Base-by-base conservation (phyloP, 1,284 basidiomycete genomes). In the Pseudozyma thailandica region DNA sequence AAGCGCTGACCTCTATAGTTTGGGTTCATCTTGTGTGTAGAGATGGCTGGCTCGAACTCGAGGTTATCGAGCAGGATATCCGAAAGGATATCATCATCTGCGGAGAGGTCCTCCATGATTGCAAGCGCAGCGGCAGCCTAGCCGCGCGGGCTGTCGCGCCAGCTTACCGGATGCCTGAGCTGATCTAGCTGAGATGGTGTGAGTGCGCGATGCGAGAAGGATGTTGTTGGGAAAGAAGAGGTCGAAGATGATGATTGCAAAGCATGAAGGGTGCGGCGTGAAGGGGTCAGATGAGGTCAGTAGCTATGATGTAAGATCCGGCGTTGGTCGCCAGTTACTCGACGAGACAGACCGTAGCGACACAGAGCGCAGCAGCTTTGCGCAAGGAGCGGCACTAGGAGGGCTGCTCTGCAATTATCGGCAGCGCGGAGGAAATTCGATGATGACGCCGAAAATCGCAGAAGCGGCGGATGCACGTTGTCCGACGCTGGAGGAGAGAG, bases 1-100 rank as follows among this genome's bases (percentile, higher is more conserved):
- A 79, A 82, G 20, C 81, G 77, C 33, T 74, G 75, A 0, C 76
- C 70, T 20, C 80, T 64, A 49, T 81, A 81, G 10, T 66, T 50
- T 15, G 80, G 78, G 45, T 81, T 82, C 80, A 82, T 82, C 70
- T 82, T 82, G 73, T 82, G 79, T 16, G 81, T 82, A 8, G 78
- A 72, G 61, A 82, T 77, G 39, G 75, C 69, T 7, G 79, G 79
- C 50, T 80, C 79, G 55, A 79, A 82, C 57, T 82, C 81, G 58
- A 82, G 75, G 27, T 77, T 74, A 50, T 82, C 81, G 52, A 82
- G 57, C 42, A 82, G 57, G 64, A 82, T 77, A 69, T 78, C 78
- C 50, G 80, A 81, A 26, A 82, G 73, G 48, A 82, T 63, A 47
- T 82, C 81, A 54, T 82, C 81, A 47, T 82, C 81, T 42, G 74